phyloP scores from a whole-genome alignment of 2,329 filamentous ascomycete species.

The Hypoxylon rubiginosum region DNA sequence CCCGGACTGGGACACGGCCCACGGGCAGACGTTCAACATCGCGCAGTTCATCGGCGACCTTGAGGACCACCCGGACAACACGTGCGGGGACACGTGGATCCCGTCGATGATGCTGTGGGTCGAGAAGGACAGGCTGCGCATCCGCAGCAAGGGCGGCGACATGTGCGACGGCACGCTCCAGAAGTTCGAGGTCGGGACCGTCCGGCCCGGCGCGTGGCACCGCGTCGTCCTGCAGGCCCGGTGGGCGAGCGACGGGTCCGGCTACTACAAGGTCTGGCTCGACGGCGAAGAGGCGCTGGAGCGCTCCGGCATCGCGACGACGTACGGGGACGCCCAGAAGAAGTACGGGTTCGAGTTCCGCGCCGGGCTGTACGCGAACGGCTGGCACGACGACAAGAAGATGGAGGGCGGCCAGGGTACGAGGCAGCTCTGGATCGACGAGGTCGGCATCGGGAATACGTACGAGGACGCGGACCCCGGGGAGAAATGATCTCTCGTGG shows the following conservation, averaged over 20 bases:
- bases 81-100: conserved; percentile 52
- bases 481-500: conserved; percentile 6
- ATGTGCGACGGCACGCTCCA: conserved; percentile 45
- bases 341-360: conserved; percentile 51
- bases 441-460: conserved; percentile 50
- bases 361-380: conserved; percentile 56
- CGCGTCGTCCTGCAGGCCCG: conserved; percentile 51
- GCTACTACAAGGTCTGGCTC: conserved; percentile 53
- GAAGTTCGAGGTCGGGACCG: conserved; percentile 46
- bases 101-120: conserved; percentile 44
- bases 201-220: conserved; percentile 53
- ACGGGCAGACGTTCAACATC: conserved; percentile 53
- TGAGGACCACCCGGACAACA: conserved; percentile 42
- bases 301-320: conserved; percentile 48
- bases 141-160: conserved; percentile 52
- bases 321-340: conserved; percentile 49
- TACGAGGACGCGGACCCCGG: conserved; percentile 37
- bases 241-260: conserved; percentile 52
- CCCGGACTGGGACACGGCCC: conserved; percentile 52
- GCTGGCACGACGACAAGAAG: conserved; percentile 53
- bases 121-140: conserved; percentile 49
- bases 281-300: conserved; percentile 53
- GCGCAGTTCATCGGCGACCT: conserved; percentile 56
- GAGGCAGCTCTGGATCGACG: conserved; percentile 54
- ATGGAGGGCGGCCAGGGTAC: conserved; percentile 51